Base-by-base conservation (phyloP, 345 rosid species). In the Eucalyptus shirleyi region DNA sequence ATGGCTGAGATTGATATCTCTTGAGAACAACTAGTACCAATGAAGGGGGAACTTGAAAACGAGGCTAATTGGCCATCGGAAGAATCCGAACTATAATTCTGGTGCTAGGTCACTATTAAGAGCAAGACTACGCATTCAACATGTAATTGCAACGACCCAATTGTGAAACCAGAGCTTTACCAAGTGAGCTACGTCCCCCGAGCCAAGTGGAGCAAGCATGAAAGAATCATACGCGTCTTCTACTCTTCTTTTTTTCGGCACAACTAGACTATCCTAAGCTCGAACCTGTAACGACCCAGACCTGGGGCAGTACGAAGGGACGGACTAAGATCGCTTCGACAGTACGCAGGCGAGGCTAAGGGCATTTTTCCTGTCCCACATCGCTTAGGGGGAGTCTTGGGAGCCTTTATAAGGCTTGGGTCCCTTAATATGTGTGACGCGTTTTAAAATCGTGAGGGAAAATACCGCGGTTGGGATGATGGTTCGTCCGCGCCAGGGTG, bases 191-290 rank as follows among this genome's bases (percentile, higher is more conserved):
- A 6, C 4, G 2, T 72, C 45, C 0, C 47, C 11, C 5, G 9
- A 77, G 83, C 16, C 47, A 72, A 37, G 82, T 5, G 82, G 45
- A 19, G 28, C 3, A 34, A 1, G 12, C 80, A 17, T 17, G 42
- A 17, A 67, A 19, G 80, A 3, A 62, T 30, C 37, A 16, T 18
- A n/a, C 3, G 2, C 6, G 0, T 65, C 18, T 65, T n/a, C 19
- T 8, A 1, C 3, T 65, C 19, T n/a, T 65, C 19, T n/a, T 65
- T 0, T n/a, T 17, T n/a, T n/a, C 0, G 34, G 34, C 0, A 0
- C 16, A 34, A 34, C 7, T 1, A 32, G 7, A 18, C 12, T 7
- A 18, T 17, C 24, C 0, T 17, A 2, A 0, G 21, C 42, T 34
- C 0, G 1, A 67, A n/a, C 32, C 3, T 40, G 42, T 40, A n/a